Percentiles rank a stretch among this genome's conserved stretches.
Evolutionary conservation across 1,284 basidiomycete genomes (phyloP).

Genomic region (Irpex sp.): DNA sequence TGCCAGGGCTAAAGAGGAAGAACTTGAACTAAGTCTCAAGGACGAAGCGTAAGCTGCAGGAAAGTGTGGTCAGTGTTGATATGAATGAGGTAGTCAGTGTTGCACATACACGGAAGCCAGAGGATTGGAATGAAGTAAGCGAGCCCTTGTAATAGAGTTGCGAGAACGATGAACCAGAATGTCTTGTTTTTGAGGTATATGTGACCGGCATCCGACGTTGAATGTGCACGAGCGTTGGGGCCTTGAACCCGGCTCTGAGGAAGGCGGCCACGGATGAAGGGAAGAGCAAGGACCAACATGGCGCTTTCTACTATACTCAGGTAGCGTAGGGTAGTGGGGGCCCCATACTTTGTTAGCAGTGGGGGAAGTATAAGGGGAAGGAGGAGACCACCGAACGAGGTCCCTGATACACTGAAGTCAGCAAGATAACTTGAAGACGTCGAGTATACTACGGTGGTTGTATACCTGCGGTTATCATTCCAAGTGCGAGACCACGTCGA

Average conservation of each 20-base stretch:
- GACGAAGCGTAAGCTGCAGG: conserved; percentile 19
- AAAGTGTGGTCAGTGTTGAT: not conserved
- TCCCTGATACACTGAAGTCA: conserved; percentile 15
- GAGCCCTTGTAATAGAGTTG: conserved; percentile 22
- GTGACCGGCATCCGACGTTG: not conserved
- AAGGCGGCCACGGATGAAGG: conserved; percentile 17
- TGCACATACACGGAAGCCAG: conserved; percentile 18
- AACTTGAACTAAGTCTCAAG: conserved; percentile 14
- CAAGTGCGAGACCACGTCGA: conserved; percentile 37
- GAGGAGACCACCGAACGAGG: conserved; percentile 19
- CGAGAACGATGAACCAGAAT: conserved; percentile 18
- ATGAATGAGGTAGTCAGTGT: not conserved
- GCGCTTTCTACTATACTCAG: conserved; percentile 1
- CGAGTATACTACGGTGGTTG: not conserved
- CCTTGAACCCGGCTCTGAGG: conserved; percentile 17
- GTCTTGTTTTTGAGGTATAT: conserved; percentile 16
- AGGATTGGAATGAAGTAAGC: conserved; percentile 21
- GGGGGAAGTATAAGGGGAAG: conserved; percentile 12
- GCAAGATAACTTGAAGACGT: not conserved
- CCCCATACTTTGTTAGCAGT: conserved; percentile 5
- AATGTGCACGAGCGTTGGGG: conserved; percentile 6
- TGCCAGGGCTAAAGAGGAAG: conserved; percentile 18
- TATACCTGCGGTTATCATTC: conserved; percentile 37
- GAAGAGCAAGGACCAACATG: conserved; percentile 3
- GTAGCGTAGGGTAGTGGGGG: conserved; percentile 4